Base-by-base conservation (phyloP, 2,329 filamentous ascomycete species). In the Allantophomopsis lycopodina region DNA sequence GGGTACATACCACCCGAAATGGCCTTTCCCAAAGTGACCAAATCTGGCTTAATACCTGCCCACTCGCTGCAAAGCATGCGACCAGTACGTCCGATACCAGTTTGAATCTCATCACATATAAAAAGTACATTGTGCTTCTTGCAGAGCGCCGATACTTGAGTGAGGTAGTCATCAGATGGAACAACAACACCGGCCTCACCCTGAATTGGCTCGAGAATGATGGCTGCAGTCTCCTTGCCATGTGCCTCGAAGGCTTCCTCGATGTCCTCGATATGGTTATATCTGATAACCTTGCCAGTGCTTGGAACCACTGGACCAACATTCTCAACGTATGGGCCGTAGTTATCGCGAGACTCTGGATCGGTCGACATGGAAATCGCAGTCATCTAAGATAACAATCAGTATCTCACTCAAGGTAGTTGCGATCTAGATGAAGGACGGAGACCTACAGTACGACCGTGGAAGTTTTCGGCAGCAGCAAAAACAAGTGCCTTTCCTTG, bases 1-100 rank as follows among this genome's bases (percentile, higher is more conserved):
- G 91, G 91, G 64, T 98, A 98, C 82, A 96, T 91, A 60, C 91
- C 91, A 47, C 91, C 91, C 28, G 87, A 94, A 58, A 98, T 94
- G 50, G 91, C 91, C 68, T 95, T 95, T 56, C 89, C 88, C 32
- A 95, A 76, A 37, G 93, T 78, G 17, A 95, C 80, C 52, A 95
- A 71, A 57, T 95, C 89, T 32, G 88, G 88, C 69, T 87, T 89
- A 68, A 95, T 84, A 50, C 80, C 83, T 42, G 83, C 79, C 86
- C 88, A 94, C 63, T 95, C 78, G 56, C 83, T 80, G 69, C 86
- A 38, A 17, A 95, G 78, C 66, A 95, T 80, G 56, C 83, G 84
- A 39, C 89, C 89, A n/a, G 89, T 95, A 46, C 89, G 79, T 39
- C 86, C 89, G 56, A 95, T 94, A 47, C 88, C 88, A 6, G 88